Percentiles rank a stretch among this genome's conserved stretches.
Conservation (phyloP, 768 basidiomycete genomes). For the Epithele typhae region DNA sequence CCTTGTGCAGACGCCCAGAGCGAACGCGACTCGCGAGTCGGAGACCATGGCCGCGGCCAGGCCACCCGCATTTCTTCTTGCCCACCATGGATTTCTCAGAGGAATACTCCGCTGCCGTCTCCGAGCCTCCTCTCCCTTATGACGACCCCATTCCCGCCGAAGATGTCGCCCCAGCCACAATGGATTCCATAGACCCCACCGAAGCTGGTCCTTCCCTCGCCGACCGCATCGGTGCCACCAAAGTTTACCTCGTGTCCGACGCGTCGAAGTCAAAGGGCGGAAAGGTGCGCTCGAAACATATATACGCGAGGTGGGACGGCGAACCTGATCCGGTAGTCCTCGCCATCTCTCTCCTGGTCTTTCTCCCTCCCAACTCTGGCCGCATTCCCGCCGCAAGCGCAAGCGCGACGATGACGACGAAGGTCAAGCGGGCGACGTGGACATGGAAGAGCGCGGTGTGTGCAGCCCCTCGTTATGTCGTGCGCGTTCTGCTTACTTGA, state of each 20-base stretch:
- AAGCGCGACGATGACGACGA: conserved; percentile 44
- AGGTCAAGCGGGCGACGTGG: conserved; percentile 26
- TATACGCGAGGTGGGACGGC: conserved; percentile 32
- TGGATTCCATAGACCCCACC: conserved; percentile 35
- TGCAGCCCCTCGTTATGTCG: neutral
- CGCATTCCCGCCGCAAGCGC: conserved; percentile 26
- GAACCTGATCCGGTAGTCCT: conserved; percentile 39
- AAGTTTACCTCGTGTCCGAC: conserved; percentile 77
- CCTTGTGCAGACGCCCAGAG: too few species aligned
- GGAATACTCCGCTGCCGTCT: conserved; percentile 19
- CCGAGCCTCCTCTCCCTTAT: conserved; percentile 37
- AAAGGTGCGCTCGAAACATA: conserved; percentile 66
- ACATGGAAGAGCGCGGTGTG: conserved; percentile 22
- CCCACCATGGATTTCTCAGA: conserved; percentile 46
- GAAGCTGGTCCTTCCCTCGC: conserved; percentile 37
- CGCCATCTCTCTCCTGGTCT: conserved; percentile 5
- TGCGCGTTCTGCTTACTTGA: too few species aligned
- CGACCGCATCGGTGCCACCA: conserved; percentile 64
- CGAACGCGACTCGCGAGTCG: too few species aligned
- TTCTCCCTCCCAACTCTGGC: too few species aligned
- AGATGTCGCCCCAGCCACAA: conserved; percentile 50
- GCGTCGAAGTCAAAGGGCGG: conserved; percentile 51
- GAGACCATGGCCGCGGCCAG: too few species aligned
- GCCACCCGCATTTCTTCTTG: too few species aligned
- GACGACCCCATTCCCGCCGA: conserved; percentile 55